phyloP scores from a whole-genome alignment of 176 grass and related monocot genomes.

The Oryza brachyantha region DNA sequence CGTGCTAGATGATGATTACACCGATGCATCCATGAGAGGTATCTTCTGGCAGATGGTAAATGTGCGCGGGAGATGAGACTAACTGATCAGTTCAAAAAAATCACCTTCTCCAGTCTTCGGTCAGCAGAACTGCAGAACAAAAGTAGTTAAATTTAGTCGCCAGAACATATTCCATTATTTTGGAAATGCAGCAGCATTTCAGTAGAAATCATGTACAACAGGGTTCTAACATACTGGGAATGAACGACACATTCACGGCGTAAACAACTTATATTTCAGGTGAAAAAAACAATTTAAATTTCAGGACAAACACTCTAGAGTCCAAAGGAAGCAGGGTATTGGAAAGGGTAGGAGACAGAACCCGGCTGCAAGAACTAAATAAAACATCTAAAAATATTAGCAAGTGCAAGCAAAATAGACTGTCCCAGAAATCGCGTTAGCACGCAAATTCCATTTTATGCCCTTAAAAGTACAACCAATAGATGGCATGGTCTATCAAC shows the following conservation, averaged over 20 bases:
- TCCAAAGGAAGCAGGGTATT: background rate
- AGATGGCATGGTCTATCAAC: constrained; percentile 5
- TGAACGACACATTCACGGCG: too few relatives aligned
- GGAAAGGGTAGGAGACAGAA: too few relatives aligned
- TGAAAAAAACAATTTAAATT: too few relatives aligned
- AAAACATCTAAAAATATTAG: background rate
- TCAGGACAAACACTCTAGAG: background rate
- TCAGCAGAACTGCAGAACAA: background rate
- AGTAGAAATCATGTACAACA: background rate
- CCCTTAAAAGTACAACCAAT: constrained; percentile 2
- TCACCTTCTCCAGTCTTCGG: background rate
- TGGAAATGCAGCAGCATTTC: background rate
- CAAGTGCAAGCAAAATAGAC: background rate
- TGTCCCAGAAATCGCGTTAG: background rate
- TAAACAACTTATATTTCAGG: too few relatives aligned
- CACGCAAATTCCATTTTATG: background rate
- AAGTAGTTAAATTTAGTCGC: background rate
- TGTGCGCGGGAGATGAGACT: background rate
- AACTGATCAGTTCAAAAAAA: background rate
- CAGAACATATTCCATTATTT: too few relatives aligned
- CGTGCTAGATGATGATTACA: background rate
- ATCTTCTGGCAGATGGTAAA: constrained; percentile 46
- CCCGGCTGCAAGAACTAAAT: background rate
- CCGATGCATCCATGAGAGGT: constrained; percentile 43
- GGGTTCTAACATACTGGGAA: background rate